A percentile compares a stretch with the other conserved stretches of the same genome.
Conservation (phyloP, 2,329 filamentous ascomycete species). For the Tolypocladium amazonense region DNA sequence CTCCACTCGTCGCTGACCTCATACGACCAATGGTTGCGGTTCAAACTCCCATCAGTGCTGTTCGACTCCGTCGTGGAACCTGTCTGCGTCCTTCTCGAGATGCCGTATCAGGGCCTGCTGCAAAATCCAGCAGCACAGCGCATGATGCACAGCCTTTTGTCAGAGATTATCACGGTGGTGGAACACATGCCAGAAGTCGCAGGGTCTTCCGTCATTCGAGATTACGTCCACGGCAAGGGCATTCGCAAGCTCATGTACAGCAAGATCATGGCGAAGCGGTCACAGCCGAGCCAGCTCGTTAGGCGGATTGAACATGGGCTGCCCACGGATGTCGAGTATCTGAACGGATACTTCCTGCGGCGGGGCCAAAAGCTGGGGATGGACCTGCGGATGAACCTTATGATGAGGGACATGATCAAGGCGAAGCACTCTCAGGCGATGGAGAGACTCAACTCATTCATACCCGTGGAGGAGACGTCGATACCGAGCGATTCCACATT, state of each 20-base stretch:
- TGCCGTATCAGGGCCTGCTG: conserved; percentile 60
- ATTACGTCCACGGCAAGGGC: conserved; percentile 46
- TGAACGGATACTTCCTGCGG: conserved; percentile 79
- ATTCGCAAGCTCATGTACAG: conserved; percentile 48
- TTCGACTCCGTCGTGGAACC: conserved; percentile 71
- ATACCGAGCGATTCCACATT: conserved; percentile 11
- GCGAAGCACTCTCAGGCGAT: conserved; percentile 43
- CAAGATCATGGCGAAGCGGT: conserved; percentile 31
- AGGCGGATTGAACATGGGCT: conserved; percentile 50
- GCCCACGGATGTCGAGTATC: conserved; percentile 67
- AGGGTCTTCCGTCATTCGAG: conserved; percentile 43
- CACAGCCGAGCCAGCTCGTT: conserved; percentile 52
- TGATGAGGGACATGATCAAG: conserved; percentile 62
- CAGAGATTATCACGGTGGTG: conserved; percentile 66
- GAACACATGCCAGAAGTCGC: conserved; percentile 63
- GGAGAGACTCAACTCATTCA: conserved; percentile 18
- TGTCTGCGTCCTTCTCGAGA: conserved; percentile 68
- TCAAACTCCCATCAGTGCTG: conserved; percentile 70
- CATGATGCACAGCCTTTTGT: conserved; percentile 59
- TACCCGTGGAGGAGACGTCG: conserved; percentile 25
- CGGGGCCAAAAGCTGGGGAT: conserved; percentile 64
- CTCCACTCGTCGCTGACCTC: conserved; percentile 11
- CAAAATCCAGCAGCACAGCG: conserved; percentile 54
- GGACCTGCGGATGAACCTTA: conserved; percentile 60
- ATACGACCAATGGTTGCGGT: conserved; percentile 44